Conservation (phyloP, 805 yeast species). For the Blastobotrys chiropterorum region DNA sequence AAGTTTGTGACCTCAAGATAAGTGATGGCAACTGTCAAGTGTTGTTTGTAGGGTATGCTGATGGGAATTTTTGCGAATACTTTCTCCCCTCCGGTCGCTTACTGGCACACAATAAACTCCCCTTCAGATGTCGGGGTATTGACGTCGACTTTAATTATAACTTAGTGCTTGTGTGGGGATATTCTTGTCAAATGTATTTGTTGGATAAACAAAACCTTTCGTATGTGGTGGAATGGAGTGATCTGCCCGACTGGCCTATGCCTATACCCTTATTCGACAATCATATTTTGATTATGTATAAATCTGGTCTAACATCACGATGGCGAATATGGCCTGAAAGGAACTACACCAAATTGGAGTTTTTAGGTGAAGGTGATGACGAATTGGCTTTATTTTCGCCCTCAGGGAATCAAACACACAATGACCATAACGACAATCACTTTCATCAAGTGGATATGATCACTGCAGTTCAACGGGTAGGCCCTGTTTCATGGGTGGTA, state of each 20-base stretch:
- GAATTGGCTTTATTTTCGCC: background rate
- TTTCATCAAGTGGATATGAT: slow-evolving; percentile 7
- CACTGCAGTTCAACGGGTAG: slow-evolving; percentile 9
- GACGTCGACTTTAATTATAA: slow-evolving; percentile 1
- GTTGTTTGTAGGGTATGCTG: slow-evolving; percentile 6
- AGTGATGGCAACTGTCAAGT: background rate
- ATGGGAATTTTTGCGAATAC: slow-evolving; percentile 5
- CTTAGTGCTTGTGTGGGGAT: slow-evolving; percentile 18
- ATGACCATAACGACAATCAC: background rate
- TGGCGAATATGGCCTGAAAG: slow-evolving; percentile 1
- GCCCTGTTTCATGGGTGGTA: slow-evolving; percentile 14
- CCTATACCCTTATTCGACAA: slow-evolving; percentile 13
- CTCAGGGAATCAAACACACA: background rate
- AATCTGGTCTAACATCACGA: slow-evolving; percentile 3
- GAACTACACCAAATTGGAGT: background rate
- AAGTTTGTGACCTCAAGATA: background rate
- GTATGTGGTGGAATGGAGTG: slow-evolving; percentile 3
- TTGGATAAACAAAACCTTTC: slow-evolving; percentile 8
- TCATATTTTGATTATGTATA: slow-evolving; percentile 7
- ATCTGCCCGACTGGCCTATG: slow-evolving; percentile 17
- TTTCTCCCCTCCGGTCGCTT: slow-evolving; percentile 10
- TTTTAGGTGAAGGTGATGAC: background rate
- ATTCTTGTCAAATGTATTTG: slow-evolving; percentile 12
- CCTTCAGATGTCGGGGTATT: slow-evolving; percentile 13
- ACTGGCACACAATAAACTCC: slow-evolving; percentile 3